A percentile compares a stretch with the other conserved stretches of the same genome.
Evolutionary conservation across 2,329 filamentous ascomycete genomes (phyloP).

Genomic region (Apiospora kogelbergensis): DNA sequence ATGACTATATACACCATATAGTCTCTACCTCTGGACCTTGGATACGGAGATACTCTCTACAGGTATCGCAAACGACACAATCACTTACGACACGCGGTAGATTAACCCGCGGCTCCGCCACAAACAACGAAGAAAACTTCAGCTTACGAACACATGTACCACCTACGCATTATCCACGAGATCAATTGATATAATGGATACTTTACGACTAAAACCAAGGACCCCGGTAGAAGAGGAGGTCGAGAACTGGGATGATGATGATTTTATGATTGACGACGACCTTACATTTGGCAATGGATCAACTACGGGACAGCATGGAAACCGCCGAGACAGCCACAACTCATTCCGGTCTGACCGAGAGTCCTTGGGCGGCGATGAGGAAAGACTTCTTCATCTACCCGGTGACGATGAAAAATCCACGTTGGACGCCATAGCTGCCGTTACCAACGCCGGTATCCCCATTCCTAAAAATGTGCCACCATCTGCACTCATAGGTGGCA

Average conservation of each 20-base stretch:
- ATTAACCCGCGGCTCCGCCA: not conserved
- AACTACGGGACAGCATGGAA: constrained; percentile 43
- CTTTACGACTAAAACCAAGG: constrained; percentile 52
- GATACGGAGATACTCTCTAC: not conserved
- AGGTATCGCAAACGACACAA: not conserved
- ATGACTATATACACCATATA: not conserved
- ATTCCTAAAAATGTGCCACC: constrained; percentile 83
- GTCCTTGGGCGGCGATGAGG: constrained; percentile 75
- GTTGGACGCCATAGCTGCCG: constrained; percentile 81
- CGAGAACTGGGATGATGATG: constrained; percentile 79
- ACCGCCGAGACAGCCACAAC: constrained; percentile 75
- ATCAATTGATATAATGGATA: constrained; percentile 45
- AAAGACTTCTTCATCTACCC: constrained; percentile 82
- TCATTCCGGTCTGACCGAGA: constrained; percentile 83
- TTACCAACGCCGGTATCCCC: constrained; percentile 86
- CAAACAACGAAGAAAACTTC: not conserved
- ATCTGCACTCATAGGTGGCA: constrained; percentile 87
- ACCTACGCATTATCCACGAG: not conserved
- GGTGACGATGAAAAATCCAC: constrained; percentile 84
- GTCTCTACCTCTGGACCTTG: not conserved
- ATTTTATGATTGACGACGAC: constrained; percentile 71
- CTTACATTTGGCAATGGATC: constrained; percentile 57
- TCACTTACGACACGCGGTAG: constrained; percentile 3
- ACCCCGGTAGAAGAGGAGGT: constrained; percentile 59
- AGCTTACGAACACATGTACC: constrained; percentile 1